Evolutionary conservation across 371 early-diverging fungal species (phyloP), one percentile per base, ranked within the genome.

Genomic region (Rhizopus delemar): DNA sequence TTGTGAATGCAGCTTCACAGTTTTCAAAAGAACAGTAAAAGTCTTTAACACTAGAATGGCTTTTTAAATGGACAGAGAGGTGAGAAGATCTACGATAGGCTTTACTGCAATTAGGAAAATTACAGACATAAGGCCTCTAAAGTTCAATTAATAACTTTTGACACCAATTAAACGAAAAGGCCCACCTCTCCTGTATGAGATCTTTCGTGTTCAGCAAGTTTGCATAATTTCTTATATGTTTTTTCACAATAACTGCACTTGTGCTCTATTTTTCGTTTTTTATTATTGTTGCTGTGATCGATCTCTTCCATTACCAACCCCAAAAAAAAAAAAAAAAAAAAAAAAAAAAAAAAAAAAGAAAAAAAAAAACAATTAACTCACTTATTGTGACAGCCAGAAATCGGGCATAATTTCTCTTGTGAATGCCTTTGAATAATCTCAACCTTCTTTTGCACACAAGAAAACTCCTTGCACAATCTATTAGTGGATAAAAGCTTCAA

Each of bases 131-230:
- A 2, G 86, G 86, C 34, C 84, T 78, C 80, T 79, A 53, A 32
- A 41, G 29, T 38, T 48, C n/a, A 59, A 60, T 32, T 53, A 31
- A 45, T 55, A 15, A 39, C n/a, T 41, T 22, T 55, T 5, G 16
- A 33, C 11, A 45, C 16, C 16, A 29, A 46, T 15, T 15, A 6
- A 29, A 29, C 6, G 2, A 15, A 15, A 11, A 15, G 51, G 6
- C 66, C 46, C 68, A 86, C 87, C 71, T 88, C 86, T 13, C 84
- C 83, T 3, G 86, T 83, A 68, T 88, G 90, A 1, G 73, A 61
- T 34, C 79, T 75, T 35, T 78, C 72, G 60, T 90, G 88, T 22
- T 82, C 81, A 7, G 38, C 50, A 0, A 87, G 70, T 55, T 84
- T 78, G 9, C 80, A 73, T 1, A 78, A 75, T 48, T 85, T 86